Evolutionary conservation across 148 eudicot genomes (phyloP), one percentile per base, ranked within the genome.

Genomic region (Euryodendron excelsum): DNA sequence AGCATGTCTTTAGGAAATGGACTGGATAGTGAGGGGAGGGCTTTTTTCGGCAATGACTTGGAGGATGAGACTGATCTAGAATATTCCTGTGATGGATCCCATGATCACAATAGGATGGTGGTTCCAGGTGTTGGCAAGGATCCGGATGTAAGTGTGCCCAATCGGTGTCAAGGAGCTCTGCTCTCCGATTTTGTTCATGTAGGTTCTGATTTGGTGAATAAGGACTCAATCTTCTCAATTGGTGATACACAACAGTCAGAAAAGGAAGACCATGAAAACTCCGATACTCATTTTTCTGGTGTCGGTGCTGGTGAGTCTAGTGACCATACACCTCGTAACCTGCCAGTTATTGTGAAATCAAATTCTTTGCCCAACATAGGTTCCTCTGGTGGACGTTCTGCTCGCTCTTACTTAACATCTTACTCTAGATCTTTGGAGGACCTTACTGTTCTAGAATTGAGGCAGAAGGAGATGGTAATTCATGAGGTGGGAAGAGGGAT

Each of bases 1-100:
- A 83, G 92, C 82, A 76, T 77, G 25, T 94, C 97, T 85, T 64
- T 90, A 45, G 97, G 97, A 73, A 88, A 87, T 82, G 91, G 87
- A 45, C 45, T 91, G 59, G 84, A 86, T 34, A 80, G 82, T 84
- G 75, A 84, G 58, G 88, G 82, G 56, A 82, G 82, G 77, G 53
- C 59, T 34, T 79, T 78, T 75, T 82, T 64, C 76, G 89, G 75
- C 31, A 85, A 79, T 77, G 88, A 79, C 50, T 78, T 77, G 17
- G 96, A 83, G 17, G 96, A 83, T 66, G 84, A 80, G 58, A 71
- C 65, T 18, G 90, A 79, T 78, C 85, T 75, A 31, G 84, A 37
- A 55, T 78, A 74, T 76, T 89, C 89, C 73, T 76, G 59, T 76
- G 84, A 85, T 78, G 88, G 89, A 31, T 90, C 88, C 34, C 83